A percentile compares a stretch with the other conserved stretches of the same genome.
Conservation (phyloP, 164 flowering plant genomes). For the Liquidambar formosana region DNA sequence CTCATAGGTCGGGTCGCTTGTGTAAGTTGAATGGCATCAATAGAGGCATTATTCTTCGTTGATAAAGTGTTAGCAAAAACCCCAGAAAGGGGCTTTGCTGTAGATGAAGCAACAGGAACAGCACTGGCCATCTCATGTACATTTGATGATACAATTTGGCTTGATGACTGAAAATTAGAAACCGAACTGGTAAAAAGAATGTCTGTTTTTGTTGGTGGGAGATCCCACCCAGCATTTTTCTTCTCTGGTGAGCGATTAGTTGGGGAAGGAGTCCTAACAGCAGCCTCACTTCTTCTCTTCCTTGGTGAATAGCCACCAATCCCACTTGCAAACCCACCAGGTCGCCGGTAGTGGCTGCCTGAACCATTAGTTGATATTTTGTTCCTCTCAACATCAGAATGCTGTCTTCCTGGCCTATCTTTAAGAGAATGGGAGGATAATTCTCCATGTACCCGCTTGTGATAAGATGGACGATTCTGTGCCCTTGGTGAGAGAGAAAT, state of each 20-base stretch:
- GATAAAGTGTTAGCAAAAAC: constrained; percentile 20
- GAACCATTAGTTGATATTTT: constrained; percentile 53
- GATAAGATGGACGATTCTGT: constrained; percentile 41
- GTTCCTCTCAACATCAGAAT: constrained; percentile 49
- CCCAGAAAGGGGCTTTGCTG: constrained; percentile 25
- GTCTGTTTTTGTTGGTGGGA: constrained; percentile 47
- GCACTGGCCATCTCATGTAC: constrained; percentile 26
- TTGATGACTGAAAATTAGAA: constrained; percentile 27
- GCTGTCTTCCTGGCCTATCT: constrained; percentile 44
- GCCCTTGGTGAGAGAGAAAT: constrained; percentile 54
- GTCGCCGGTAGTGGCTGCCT: constrained; percentile 44
- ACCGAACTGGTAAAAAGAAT: constrained; percentile 25
- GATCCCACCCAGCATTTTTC: constrained; percentile 81
- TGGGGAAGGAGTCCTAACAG: constrained; percentile 78
- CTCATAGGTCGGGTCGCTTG: constrained; percentile 85
- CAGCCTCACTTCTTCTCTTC: constrained; percentile 77
- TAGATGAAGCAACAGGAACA: constrained; percentile 28
- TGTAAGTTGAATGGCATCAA: constrained; percentile 81
- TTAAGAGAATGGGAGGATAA: constrained; percentile 34
- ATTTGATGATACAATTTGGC: constrained; percentile 24
- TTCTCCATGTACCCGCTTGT: constrained; percentile 41
- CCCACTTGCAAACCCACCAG: constrained; percentile 57
- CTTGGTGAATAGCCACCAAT: constrained; percentile 99
- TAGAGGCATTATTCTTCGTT: constrained; percentile 27
- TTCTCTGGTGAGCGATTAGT: constrained; percentile 63